phyloP scores from a whole-genome alignment of 192 early-diverging fungal genomes.

The Backusella tuberculispora region DNA sequence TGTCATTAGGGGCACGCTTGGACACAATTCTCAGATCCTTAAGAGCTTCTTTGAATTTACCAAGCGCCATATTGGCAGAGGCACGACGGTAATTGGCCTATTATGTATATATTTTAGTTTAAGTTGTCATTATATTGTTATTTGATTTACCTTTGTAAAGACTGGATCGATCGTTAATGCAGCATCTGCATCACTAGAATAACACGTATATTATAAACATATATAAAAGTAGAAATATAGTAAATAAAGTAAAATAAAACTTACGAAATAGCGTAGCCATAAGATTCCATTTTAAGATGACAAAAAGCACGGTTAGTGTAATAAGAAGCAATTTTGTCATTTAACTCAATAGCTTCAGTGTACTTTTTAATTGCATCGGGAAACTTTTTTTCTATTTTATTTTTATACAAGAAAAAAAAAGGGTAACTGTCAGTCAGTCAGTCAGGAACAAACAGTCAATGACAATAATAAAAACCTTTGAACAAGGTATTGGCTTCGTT shows the following conservation, averaged over 20 bases:
- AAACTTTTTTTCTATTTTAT: slow-evolving; percentile 58
- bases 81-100: slow-evolving; percentile 93
- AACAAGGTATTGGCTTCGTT: slow-evolving; percentile 72
- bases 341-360: slow-evolving; percentile 81
- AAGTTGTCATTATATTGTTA: background rate
- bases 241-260: background rate
- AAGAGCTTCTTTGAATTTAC: slow-evolving; percentile 83
- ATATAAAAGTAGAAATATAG: background rate
- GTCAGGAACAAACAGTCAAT: background rate
- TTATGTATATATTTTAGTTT: background rate
- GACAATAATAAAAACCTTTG: slow-evolving; percentile 41
- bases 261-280: slow-evolving; percentile 75
- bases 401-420: too few species aligned
- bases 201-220: slow-evolving; percentile 33
- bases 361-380: slow-evolving; percentile 92
- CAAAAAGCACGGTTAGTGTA: slow-evolving; percentile 94
- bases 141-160: slow-evolving; percentile 68
- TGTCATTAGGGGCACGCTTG: slow-evolving; percentile 79
- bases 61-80: slow-evolving; percentile 84
- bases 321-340: slow-evolving; percentile 84
- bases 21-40: slow-evolving; percentile 74
- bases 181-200: slow-evolving; percentile 73
- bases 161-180: slow-evolving; percentile 81
- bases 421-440: background rate
- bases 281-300: slow-evolving; percentile 84